Conservation (phyloP, 2,329 filamentous ascomycete genomes). For the Ceratocystiopsis minuta region DNA sequence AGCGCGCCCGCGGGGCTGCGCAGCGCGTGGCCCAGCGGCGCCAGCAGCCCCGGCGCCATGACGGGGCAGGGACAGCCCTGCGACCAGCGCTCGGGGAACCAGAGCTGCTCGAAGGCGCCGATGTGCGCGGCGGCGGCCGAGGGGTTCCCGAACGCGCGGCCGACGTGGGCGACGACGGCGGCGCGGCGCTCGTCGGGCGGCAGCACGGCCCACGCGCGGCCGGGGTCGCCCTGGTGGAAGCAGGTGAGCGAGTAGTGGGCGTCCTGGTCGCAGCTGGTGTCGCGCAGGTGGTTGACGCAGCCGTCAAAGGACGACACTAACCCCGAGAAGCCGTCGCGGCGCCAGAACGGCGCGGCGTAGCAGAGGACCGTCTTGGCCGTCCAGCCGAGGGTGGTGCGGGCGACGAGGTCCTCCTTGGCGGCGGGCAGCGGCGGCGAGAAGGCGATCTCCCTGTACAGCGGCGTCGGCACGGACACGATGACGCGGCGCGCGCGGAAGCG, state of each 20-base stretch:
- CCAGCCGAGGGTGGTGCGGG: constrained; percentile 23
- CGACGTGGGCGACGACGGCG: constrained; percentile 1
- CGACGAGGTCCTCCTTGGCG: constrained; percentile 11
- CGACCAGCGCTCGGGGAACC: constrained; percentile 4
- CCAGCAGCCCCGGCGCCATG: constrained; percentile 2
- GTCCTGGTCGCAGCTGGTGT: constrained; percentile 11
- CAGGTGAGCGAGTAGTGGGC: constrained; percentile 24
- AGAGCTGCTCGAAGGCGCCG: constrained; percentile 4
- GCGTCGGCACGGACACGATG: constrained; percentile 6
- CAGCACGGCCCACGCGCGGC: constrained; percentile 12
- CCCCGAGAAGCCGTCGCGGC: constrained; percentile 23
- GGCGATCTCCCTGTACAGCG: constrained; percentile 15
- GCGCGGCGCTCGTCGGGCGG: constrained; percentile 1
- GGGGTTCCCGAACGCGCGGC: not conserved
- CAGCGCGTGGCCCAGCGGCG: constrained; percentile 11
- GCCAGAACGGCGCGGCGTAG: constrained; percentile 23
- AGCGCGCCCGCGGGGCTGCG: constrained; percentile 18
- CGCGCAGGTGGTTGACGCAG: constrained; percentile 1
- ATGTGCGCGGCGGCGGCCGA: not conserved
- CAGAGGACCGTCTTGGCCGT: constrained; percentile 32
- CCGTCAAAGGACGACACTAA: constrained; percentile 10
- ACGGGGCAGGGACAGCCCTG: constrained; percentile 6
- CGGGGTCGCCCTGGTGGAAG: constrained; percentile 11
- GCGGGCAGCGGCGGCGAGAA: constrained; percentile 26
- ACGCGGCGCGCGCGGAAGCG: constrained; percentile 2